Base-by-base conservation (phyloP, 345 rosid genomes). In the Arabidopsis thaliana region DNA sequence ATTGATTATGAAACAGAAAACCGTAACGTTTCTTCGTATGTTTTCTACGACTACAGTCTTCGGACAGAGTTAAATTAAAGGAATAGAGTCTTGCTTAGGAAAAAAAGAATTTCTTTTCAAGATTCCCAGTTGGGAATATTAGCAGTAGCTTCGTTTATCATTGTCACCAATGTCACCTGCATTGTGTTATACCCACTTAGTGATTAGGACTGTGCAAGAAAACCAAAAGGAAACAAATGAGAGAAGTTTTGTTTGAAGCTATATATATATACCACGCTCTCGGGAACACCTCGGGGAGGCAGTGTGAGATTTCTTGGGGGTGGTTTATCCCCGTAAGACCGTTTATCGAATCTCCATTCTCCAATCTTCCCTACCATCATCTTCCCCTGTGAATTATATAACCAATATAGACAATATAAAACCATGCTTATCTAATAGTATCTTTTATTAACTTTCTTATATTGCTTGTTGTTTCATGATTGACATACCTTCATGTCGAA, bases 321-420 rank as follows among this genome's bases (percentile, higher is more conserved):
- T 11, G 90, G 79, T 38, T 55, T 86, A 11, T 1, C n/a, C n/a
- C 71, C 86, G 6, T 81, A 92, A 25, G 98, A 89, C 69, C 99
- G 85, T 75, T 95, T 95, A 82, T 92, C 97, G 1, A 95, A 95
- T 82, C 99, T 84, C 99, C 99, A 95, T 83, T 92, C 98, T 62
- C 99, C 99, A 49, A 89, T 87, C 84, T 82, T 92, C 8, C 99
- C 99, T 66, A 77, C 66, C 67, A 86, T 90, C 52, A 83, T 68
- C 67, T 85, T 81, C 37, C 98, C 98, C 99, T 78, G 40, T 46
- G 49, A 9, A 25, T 69, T 37, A 9, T 20, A 55, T 11, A 34
- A 44, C 32, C 8, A 45, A 69, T 41, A 7, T 5, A 12, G 0
- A 48, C 45, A 62, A 7, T 13, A 16, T 14, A 44, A 44, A 61